Conservation (phyloP, 2,329 filamentous ascomycete species). For the Davidsoniella virescens region DNA sequence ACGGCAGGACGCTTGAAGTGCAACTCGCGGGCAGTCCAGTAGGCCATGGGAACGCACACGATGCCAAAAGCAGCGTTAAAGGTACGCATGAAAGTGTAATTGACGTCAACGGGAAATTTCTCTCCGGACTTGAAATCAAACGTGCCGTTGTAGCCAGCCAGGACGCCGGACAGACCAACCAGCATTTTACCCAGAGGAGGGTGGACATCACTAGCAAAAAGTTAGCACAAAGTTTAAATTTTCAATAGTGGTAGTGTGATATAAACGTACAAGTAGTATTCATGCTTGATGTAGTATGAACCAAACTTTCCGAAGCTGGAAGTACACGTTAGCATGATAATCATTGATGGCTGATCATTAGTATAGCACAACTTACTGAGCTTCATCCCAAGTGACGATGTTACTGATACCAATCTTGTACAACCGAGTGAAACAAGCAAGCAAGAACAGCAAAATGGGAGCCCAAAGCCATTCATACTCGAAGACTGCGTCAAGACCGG, state of each 20-base stretch:
- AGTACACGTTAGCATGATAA: not conserved
- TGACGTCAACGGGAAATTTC: constrained; percentile 78
- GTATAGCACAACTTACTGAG: constrained; percentile 33
- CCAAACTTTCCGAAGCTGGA: constrained; percentile 86
- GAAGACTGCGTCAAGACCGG: constrained; percentile 44
- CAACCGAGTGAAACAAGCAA: constrained; percentile 50
- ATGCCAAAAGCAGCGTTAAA: constrained; percentile 96
- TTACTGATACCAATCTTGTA: constrained; percentile 54
- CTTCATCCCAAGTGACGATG: constrained; percentile 53
- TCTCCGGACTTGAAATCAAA: constrained; percentile 99
- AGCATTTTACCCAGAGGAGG: constrained; percentile 97
- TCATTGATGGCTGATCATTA: not conserved
- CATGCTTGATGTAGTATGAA: constrained; percentile 95
- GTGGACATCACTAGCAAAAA: constrained; percentile 39
- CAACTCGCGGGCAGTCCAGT: constrained; percentile 84
- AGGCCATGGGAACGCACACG: constrained; percentile 80
- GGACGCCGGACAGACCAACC: constrained; percentile 85
- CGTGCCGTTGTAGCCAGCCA: constrained; percentile 95
- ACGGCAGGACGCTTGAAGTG: constrained; percentile 74
- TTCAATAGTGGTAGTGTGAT: not conserved
- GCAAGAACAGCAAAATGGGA: constrained; percentile 42
- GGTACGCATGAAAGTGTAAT: constrained; percentile 96
- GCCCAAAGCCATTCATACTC: constrained; percentile 48
- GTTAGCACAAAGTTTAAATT: not conserved
- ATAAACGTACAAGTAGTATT: constrained; percentile 67